These are phyloP conservation scores for Mortierella alpina DNA, from an alignment of 192 early-diverging fungal genomes.

Conservation along the genomic window DNA sequence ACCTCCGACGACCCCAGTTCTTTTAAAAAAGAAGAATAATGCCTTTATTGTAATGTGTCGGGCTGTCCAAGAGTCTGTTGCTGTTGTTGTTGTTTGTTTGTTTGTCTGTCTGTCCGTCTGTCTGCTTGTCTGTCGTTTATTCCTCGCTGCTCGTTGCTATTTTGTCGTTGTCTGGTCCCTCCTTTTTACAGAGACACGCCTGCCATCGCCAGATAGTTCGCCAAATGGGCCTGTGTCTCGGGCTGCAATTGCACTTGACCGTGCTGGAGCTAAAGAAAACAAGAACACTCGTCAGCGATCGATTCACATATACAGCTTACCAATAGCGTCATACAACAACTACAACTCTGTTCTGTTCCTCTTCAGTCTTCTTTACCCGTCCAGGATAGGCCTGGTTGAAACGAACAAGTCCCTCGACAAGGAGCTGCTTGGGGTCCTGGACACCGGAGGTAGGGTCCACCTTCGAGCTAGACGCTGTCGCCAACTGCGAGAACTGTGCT, in stretches of 20 bases:
- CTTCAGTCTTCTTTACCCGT: conserved; percentile 24
- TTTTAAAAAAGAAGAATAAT: no score
- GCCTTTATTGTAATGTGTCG: no score
- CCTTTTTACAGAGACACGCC: conserved; percentile 32
- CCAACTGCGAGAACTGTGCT: conserved; percentile 82
- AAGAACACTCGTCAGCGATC: not conserved
- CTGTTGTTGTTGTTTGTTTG: not conserved
- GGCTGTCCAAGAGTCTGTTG: not conserved
- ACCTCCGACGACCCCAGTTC: no score
- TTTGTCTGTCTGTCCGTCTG: not conserved
- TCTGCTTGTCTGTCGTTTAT: no score
- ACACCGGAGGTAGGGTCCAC: conserved; percentile 73
- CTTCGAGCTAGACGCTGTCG: conserved; percentile 72
- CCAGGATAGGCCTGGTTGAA: conserved; percentile 58
- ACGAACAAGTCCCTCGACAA: conserved; percentile 62
- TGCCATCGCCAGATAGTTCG: conserved; percentile 23
- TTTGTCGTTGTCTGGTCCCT: not conserved
- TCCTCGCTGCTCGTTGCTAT: not conserved
- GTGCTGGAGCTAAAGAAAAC: conserved; percentile 27
- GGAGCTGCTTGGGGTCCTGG: conserved; percentile 56
- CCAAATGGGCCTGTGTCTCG: conserved; percentile 31
- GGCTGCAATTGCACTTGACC: conserved; percentile 45
- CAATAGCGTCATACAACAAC: not conserved
- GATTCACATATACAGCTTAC: not conserved
- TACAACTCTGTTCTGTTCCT: not conserved